Evolutionary conservation across 306 rosid species (phyloP), one percentile per base, ranked within the genome.

Genomic region (Potentilla sterilis): DNA sequence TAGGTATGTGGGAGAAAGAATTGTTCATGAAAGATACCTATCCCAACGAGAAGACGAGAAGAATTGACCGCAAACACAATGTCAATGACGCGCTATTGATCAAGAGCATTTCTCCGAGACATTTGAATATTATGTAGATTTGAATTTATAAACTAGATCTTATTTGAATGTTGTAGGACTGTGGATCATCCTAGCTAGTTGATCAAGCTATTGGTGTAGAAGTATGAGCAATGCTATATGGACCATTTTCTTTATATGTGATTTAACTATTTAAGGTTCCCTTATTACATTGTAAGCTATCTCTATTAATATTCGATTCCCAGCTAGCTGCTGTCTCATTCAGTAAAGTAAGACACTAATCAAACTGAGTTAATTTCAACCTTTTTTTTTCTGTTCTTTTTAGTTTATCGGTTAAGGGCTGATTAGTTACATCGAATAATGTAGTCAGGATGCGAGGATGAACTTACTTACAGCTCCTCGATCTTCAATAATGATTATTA

Each of bases 1-100:
- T 75, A 79, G 97, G 85, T 89, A 89, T 64, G 83, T 89, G 90
- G 91, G 97, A 78, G 68, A 80, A 73, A 84, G 82, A 84, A 92
- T 89, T 74, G 68, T 84, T 66, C 51, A 47, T 35, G 74, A 79
- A 43, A 79, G 91, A 64, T 32, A 64, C 69, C 24, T 47, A 74
- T 68, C 44, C 35, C 58, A 24, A 15, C 14, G 4, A 24, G 2
- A 11, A 35, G 37, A 62, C 63, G 77, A 63, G 68, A 75, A 70
- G 21, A 48, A 52, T 43, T 21, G 32, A 51, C 48, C 2, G 16
- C 13, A 40, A 28, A 61, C 65, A 61, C 1, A 59, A 11, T 59
- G 15, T 54, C 61, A 9, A 54, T 54, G 61, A 3, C 10, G 58
- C 10, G 21, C 7, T n/a, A 7, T 54, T 54, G 59, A 54, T 54